phyloP scores from a whole-genome alignment of 2,329 filamentous ascomycete species.

The Aspergillus tanneri region DNA sequence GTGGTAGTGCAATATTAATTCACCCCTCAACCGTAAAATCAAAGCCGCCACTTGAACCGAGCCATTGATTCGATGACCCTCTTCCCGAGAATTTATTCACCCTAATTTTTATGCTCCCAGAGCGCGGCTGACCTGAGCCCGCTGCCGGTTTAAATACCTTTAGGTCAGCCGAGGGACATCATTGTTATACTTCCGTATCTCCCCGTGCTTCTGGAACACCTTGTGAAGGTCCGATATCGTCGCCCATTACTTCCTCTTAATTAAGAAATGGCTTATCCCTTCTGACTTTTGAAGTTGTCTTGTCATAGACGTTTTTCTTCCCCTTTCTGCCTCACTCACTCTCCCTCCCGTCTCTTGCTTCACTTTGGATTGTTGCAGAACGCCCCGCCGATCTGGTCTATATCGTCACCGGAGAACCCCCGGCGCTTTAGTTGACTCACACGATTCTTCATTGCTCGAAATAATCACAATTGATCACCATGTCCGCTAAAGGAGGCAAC shows the following conservation, averaged over 20 bases:
- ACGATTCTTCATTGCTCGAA: neutral
- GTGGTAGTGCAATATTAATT: neutral
- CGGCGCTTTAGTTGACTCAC: slow-evolving; percentile 7
- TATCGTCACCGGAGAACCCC: slow-evolving; percentile 3
- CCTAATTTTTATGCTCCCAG: slow-evolving; percentile 10
- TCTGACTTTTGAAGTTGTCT: slow-evolving; percentile 4
- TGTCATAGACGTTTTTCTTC: slow-evolving; percentile 9
- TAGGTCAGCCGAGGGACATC: slow-evolving; percentile 22
- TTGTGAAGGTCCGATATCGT: slow-evolving; percentile 27
- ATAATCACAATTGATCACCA: slow-evolving; percentile 32
- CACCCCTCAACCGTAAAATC: slow-evolving; percentile 3
- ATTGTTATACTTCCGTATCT: slow-evolving; percentile 35
- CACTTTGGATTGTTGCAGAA: neutral
- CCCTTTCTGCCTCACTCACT: slow-evolving; percentile 6
- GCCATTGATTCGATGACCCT: slow-evolving; percentile 17
- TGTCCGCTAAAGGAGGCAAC: slow-evolving; percentile 59
- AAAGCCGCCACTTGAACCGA: slow-evolving; percentile 29
- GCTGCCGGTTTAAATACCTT: slow-evolving; percentile 16
- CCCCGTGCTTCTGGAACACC: slow-evolving; percentile 26
- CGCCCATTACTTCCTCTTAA: slow-evolving; percentile 17
- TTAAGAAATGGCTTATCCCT: slow-evolving; percentile 1
- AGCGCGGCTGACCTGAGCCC: neutral
- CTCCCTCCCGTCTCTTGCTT: slow-evolving; percentile 2
- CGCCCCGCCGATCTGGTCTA: neutral
- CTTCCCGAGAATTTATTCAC: slow-evolving; percentile 20